phyloP scores from a whole-genome alignment of 345 rosid genomes.

The Salix viminalis region DNA sequence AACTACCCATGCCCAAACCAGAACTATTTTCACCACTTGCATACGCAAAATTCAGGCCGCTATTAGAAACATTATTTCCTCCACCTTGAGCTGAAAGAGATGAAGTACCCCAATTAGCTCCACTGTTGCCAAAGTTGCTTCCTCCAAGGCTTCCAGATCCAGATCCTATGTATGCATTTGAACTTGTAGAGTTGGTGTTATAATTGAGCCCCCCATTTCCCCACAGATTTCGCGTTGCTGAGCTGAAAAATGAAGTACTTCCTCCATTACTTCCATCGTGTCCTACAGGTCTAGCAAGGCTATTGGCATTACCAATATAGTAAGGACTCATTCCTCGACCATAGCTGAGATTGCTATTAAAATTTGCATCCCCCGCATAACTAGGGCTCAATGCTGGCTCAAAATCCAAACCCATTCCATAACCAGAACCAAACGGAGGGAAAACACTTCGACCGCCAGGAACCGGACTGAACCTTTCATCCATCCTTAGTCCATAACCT shows the following conservation, averaged over 20 bases:
- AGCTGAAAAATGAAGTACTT: constrained; percentile 66
- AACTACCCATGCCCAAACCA: constrained; percentile 45
- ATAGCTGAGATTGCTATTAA: constrained; percentile 45
- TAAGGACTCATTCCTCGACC: constrained; percentile 65
- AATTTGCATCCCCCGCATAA: constrained; percentile 51
- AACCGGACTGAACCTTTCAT: constrained; percentile 58
- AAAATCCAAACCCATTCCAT: constrained; percentile 58
- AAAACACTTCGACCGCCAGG: constrained; percentile 56
- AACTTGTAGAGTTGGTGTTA: constrained; percentile 37
- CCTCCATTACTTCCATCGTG: constrained; percentile 67
- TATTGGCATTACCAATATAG: constrained; percentile 54
- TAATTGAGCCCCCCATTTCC: constrained; percentile 57
- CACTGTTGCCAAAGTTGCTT: constrained; percentile 40
- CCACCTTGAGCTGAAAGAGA: constrained; percentile 49
- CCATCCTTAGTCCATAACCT: constrained; percentile 64
- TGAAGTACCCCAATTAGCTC: constrained; percentile 51
- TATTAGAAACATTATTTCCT: constrained; percentile 42
- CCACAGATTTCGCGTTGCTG: constrained; percentile 60
- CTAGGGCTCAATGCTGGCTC: constrained; percentile 49
- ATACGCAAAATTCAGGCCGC: constrained; percentile 43
- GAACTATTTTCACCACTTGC: constrained; percentile 52
- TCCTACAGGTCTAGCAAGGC: constrained; percentile 47
- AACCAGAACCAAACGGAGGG: constrained; percentile 57
- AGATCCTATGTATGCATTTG: constrained; percentile 46
- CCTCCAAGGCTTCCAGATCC: constrained; percentile 50